Base-by-base conservation (phyloP, 2,329 filamentous ascomycete species). In the Neonectria neomacrospora region DNA sequence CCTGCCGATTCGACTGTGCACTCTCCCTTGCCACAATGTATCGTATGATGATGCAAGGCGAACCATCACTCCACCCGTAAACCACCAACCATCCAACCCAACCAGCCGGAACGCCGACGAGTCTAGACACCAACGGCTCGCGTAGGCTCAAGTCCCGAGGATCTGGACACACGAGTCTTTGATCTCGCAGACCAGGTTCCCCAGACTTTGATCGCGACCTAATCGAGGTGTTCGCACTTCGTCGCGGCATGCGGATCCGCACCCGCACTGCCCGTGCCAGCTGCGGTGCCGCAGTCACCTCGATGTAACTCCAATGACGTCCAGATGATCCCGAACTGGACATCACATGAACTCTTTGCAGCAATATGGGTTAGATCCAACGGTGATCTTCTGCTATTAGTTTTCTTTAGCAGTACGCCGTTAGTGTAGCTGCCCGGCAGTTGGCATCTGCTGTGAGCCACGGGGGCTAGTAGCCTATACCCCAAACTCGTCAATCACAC, bases 401-500 rank as follows among this genome's bases (percentile, higher is more conserved):
- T 1, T 47, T 47, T 28, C 22, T 50, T 18, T 20, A 7, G 7
- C 16, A 23, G 44, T 16, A 34, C 12, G 16, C 3, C 10, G 14
- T 28, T 3, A 11, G 14, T 23, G 23, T 14, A 48, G 8, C 45
- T 14, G 23, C 8, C 45, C 23, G 16, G 26, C n/a, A 20, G 47
- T 32, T 32, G 47, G 3, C n/a, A 20, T 20, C 30, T n/a, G n/a
- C 11, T 26, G 30, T 18, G 9, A 39, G n/a, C n/a, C n/a, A n/a
- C n/a, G n/a, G n/a, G n/a, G n/a, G n/a, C n/a, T n/a, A n/a, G n/a
- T n/a, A n/a, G n/a, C n/a, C n/a, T 64, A 72, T 51, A 42, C 48
- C 41, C 67, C 71, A 69, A 75, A 86, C 72, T 86, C 83, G 42
- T 85, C 82, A 71, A 86, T 85, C 0, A 86, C 82, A 63, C 83